Evolutionary conservation across 495 filamentous ascomycete genomes (phyloP).

Genomic region (Chlorociboria aeruginascens): DNA sequence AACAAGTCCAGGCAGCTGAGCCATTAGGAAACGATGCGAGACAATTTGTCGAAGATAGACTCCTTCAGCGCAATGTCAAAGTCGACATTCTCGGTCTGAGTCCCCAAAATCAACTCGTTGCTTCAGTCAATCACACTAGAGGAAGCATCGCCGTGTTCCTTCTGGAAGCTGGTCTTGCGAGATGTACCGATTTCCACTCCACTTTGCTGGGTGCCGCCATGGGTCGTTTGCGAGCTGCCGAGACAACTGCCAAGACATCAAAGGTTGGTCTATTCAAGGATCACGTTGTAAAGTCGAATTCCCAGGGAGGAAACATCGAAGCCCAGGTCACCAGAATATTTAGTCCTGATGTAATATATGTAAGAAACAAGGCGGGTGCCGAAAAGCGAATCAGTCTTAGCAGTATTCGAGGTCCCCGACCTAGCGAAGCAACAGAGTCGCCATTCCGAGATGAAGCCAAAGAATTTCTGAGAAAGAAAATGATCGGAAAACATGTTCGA

Average conservation of each 20-base stretch:
- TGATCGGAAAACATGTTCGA: conserved; percentile 92
- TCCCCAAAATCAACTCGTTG: conserved; percentile 75
- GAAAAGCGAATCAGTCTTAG: conserved; percentile 89
- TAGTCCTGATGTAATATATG: conserved; percentile 78
- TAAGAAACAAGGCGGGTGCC: conserved; percentile 67
- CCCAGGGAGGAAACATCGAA: conserved; percentile 49
- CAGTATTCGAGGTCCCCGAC: conserved; percentile 82
- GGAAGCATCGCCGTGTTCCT: conserved; percentile 87
- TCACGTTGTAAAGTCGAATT: conserved; percentile 48
- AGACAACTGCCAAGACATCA: conserved; percentile 67
- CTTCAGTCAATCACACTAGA: conserved; percentile 68
- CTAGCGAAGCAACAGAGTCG: conserved; percentile 43
- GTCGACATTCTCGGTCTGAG: conserved; percentile 74
- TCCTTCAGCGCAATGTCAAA: conserved; percentile 77
- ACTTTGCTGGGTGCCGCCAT: conserved; percentile 79
- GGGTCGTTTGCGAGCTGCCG: conserved; percentile 72
- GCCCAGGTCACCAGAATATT: conserved; percentile 74
- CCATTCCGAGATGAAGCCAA: conserved; percentile 89
- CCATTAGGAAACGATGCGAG: conserved; percentile 79
- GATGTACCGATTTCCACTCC: conserved; percentile 90
- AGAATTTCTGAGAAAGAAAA: conserved; percentile 83
- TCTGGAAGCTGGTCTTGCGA: conserved; percentile 75
- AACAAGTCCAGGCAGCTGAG: conserved; percentile 71
- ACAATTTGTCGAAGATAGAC: conserved; percentile 68
- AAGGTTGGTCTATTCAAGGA: conserved; percentile 68